These are phyloP conservation scores for Elongisporangium anandrum DNA, from an alignment of 352 stramenopile species.

Conservation along the genomic window DNA sequence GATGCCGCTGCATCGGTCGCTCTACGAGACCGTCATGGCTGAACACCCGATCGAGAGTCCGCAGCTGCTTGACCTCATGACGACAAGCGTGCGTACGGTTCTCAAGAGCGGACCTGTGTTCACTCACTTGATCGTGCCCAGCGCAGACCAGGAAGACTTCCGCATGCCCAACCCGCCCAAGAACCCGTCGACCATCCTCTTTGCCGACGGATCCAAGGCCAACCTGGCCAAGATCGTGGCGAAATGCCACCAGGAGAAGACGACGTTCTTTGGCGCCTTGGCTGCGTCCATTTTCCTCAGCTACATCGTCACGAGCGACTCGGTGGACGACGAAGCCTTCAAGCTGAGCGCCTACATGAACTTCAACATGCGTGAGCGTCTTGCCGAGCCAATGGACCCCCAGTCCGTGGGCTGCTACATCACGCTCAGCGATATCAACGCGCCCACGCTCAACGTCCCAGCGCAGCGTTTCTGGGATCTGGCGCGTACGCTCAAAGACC, in stretches of 20 bases:
- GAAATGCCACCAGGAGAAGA: slow-evolving; percentile 33
- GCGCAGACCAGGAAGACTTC: slow-evolving; percentile 27
- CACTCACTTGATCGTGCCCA: slow-evolving; percentile 14
- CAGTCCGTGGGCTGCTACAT: slow-evolving; percentile 35
- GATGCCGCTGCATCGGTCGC: slow-evolving; percentile 14
- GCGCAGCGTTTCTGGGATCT: slow-evolving; percentile 36
- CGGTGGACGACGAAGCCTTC: slow-evolving; percentile 27
- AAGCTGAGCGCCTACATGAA: slow-evolving; percentile 28
- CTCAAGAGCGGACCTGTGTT: slow-evolving; percentile 5
- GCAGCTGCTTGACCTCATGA: no score
- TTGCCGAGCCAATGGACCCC: slow-evolving; percentile 22
- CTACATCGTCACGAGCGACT: slow-evolving; percentile 16
- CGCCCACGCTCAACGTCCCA: slow-evolving; percentile 18
- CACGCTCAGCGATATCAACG: slow-evolving; percentile 13
- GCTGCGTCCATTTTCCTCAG: slow-evolving; percentile 20
- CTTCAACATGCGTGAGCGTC: slow-evolving; percentile 42
- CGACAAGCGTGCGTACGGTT: no score
- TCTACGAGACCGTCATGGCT: slow-evolving; percentile 26
- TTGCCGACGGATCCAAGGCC: slow-evolving; percentile 25
- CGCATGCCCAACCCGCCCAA: slow-evolving; percentile 10
- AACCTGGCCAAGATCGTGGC: slow-evolving; percentile 24
- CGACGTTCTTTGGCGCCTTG: slow-evolving; percentile 29
- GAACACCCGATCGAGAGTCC: slow-evolving; percentile 17
- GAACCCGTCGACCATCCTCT: slow-evolving; percentile 25
- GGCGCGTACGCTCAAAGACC: slow-evolving; percentile 27